A percentile compares a stretch with the other conserved stretches of the same genome.
These are phyloP conservation scores for Geranium incanum DNA, from an alignment of 441 rosid genomes.

Conservation along the genomic window DNA sequence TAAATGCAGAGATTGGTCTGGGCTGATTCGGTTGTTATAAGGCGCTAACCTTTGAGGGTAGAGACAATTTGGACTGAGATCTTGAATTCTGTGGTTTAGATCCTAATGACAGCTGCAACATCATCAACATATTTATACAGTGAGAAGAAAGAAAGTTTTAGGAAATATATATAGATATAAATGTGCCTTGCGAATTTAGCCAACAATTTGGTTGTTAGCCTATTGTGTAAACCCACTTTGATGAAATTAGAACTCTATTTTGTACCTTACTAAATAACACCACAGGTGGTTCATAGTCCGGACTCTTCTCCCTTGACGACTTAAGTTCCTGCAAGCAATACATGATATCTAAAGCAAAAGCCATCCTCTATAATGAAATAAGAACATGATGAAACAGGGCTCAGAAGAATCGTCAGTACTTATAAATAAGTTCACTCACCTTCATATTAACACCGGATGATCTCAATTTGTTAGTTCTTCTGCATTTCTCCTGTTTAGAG, in stretches of 20 bases:
- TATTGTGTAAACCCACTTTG: neutral
- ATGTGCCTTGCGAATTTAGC: neutral
- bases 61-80: neutral
- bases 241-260: neutral
- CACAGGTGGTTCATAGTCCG: neutral
- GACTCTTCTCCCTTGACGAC: neutral
- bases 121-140: neutral
- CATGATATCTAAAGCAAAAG: neutral
- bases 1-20: neutral
- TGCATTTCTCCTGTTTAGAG: conserved; percentile 32
- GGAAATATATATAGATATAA: neutral
- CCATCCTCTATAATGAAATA: neutral
- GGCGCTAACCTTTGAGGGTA: neutral
- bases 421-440: conserved; percentile 26
- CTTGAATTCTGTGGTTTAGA: neutral
- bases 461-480: conserved; percentile 30
- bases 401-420: neutral
- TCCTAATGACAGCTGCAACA: neutral
- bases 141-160: neutral
- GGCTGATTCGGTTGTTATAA: neutral
- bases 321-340: neutral
- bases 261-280: conserved; percentile 1
- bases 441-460: conserved; percentile 32
- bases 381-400: neutral
- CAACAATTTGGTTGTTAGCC: neutral